These are phyloP conservation scores for Lophium mytilinum DNA, from an alignment of 495 filamentous ascomycete genomes.

Conservation along the genomic window DNA sequence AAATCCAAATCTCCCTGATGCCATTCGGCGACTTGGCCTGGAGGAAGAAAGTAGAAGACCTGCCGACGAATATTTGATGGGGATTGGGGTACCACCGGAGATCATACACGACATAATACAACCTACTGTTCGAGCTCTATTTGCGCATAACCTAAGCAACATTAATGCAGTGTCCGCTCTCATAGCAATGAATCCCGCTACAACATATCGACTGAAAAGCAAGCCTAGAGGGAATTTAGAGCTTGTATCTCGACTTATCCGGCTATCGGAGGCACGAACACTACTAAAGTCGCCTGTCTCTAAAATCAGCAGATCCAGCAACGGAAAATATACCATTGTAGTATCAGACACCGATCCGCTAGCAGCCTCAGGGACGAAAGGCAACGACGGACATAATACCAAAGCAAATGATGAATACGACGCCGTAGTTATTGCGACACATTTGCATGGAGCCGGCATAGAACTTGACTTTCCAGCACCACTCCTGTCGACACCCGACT, in stretches of 20 bases:
- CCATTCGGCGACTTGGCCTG: conserved; percentile 1
- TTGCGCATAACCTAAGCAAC: conserved; percentile 4
- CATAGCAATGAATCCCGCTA: conserved; percentile 5
- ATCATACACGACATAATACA: not conserved
- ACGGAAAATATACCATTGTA: not conserved
- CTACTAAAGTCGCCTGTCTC: conserved; percentile 1
- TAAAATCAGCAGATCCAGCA: not conserved
- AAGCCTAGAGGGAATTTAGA: not conserved
- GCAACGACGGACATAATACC: not conserved
- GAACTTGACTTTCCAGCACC: conserved; percentile 1
- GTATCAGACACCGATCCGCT: not conserved
- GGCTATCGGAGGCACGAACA: conserved; percentile 1
- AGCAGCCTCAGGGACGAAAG: not conserved
- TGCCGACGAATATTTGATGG: conserved; percentile 1
- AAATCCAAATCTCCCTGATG: not conserved
- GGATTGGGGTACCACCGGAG: not conserved
- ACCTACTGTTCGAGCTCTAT: conserved; percentile 3
- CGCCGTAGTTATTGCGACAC: conserved; percentile 4
- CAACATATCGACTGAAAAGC: not conserved
- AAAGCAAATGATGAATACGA: not conserved
- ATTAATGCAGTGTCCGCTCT: conserved; percentile 3
- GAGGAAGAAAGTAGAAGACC: conserved; percentile 3
- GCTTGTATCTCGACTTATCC: conserved; percentile 3
- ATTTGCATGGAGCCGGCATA: conserved; percentile 1
- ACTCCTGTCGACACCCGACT: not conserved